Evolutionary conservation across 2,329 filamentous ascomycete genomes (phyloP).

Genomic region (Beauveria sp.): DNA sequence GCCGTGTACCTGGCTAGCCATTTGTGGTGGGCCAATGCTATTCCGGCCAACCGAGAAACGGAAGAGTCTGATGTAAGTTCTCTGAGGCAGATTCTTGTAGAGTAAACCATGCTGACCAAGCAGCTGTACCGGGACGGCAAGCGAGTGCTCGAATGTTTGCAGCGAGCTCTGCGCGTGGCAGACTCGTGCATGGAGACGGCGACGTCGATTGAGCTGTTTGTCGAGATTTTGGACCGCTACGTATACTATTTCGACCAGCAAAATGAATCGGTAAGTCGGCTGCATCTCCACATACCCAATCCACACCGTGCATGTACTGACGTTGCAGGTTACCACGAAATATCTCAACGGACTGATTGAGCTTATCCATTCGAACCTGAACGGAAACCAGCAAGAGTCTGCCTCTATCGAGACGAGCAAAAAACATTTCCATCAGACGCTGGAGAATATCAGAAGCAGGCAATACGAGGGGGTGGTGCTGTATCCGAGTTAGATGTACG

Average conservation of each 20-base stretch:
- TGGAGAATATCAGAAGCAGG: slow-evolving; percentile 86
- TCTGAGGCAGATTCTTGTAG: too few relatives aligned
- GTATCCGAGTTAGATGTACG: slow-evolving; percentile 38
- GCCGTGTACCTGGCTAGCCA: slow-evolving; percentile 96
- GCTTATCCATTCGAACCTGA: slow-evolving; percentile 92
- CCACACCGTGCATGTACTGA: background rate
- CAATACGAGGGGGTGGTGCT: slow-evolving; percentile 90
- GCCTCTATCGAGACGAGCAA: slow-evolving; percentile 79
- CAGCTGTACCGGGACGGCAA: slow-evolving; percentile 96
- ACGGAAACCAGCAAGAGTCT: slow-evolving; percentile 74
- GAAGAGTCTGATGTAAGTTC: slow-evolving; percentile 68
- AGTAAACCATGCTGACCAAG: slow-evolving; percentile 15
- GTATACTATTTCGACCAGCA: slow-evolving; percentile 99
- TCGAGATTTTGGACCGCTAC: slow-evolving; percentile 96
- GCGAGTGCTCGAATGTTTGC: slow-evolving; percentile 89
- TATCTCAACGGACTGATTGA: slow-evolving; percentile 98
- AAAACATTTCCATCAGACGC: slow-evolving; percentile 88
- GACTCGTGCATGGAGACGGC: slow-evolving; percentile 99
- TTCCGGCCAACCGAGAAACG: slow-evolving; percentile 66
- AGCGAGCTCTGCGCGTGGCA: slow-evolving; percentile 88
- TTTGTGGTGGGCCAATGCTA: slow-evolving; percentile 94
- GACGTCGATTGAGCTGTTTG: slow-evolving; percentile 94
- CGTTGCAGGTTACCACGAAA: slow-evolving; percentile 73
- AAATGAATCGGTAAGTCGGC: slow-evolving; percentile 70
- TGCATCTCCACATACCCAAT: background rate